phyloP scores from a whole-genome alignment of 208 protist genomes.

The Plasmodiophora brassicae region DNA sequence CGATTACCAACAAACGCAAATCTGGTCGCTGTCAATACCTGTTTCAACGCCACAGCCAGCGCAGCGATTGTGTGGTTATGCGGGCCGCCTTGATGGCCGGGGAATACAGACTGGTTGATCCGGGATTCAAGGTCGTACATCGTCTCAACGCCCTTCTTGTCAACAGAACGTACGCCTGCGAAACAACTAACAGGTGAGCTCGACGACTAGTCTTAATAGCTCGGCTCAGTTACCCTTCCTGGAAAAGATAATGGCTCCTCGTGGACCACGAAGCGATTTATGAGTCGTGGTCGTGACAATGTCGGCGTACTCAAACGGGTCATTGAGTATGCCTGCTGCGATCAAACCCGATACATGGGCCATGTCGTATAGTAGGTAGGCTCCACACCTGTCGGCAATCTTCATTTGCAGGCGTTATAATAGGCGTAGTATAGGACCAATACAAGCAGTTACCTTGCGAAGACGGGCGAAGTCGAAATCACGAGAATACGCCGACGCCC shows the following conservation, averaged over 20 bases:
- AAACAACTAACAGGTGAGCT: background rate
- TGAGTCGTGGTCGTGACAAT: conserved; percentile 99
- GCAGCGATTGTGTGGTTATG: conserved; percentile 95
- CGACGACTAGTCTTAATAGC: background rate
- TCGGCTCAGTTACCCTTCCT: conserved; percentile 74
- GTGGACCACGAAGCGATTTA: conserved; percentile 87
- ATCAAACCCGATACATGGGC: conserved; percentile 83
- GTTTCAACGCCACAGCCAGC: conserved; percentile 86
- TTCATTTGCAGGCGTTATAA: conserved; percentile 10
- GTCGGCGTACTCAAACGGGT: conserved; percentile 90
- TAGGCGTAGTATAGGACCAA: background rate
- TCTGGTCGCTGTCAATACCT: too few species aligned
- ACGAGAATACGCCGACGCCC: conserved; percentile 89
- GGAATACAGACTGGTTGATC: conserved; percentile 96
- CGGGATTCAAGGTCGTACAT: conserved; percentile 72
- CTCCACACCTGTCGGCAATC: conserved; percentile 74
- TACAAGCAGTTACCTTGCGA: conserved; percentile 39
- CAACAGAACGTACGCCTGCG: background rate
- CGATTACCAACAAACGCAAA: background rate
- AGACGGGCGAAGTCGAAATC: conserved; percentile 87
- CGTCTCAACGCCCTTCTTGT: conserved; percentile 29
- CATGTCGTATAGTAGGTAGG: conserved; percentile 94
- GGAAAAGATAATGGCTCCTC: conserved; percentile 89
- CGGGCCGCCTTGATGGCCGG: conserved; percentile 84
- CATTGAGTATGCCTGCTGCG: conserved; percentile 9